Conservation (phyloP, 2,329 filamentous ascomycete species). For the Talaromyces sp. region DNA sequence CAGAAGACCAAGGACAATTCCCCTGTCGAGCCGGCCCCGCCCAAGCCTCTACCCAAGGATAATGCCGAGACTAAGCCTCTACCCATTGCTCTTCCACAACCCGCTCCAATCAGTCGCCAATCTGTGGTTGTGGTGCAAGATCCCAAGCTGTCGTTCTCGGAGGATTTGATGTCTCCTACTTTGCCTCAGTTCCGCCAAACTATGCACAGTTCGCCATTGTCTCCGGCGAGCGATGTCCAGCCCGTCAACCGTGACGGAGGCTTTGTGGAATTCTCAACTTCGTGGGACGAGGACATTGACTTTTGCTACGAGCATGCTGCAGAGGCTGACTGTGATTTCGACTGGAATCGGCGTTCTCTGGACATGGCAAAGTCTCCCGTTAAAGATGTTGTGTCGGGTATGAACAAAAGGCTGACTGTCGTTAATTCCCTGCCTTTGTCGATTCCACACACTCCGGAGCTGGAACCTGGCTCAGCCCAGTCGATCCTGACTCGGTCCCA, state of each 20-base stretch:
- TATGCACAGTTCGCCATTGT: constrained; percentile 13
- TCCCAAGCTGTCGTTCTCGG: constrained; percentile 37
- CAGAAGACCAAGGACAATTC: constrained; percentile 23
- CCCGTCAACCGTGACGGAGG: constrained; percentile 14
- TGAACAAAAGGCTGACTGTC: constrained; percentile 10
- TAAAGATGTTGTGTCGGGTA: constrained; percentile 11
- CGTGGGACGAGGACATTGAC: constrained; percentile 60
- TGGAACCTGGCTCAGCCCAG: constrained; percentile 28
- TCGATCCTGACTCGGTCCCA: constrained; percentile 21
- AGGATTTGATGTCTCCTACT: constrained; percentile 41
- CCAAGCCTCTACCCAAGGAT: neutral
- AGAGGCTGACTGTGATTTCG: constrained; percentile 57
- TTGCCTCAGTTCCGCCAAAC: constrained; percentile 23
- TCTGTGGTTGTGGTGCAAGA: constrained; percentile 26
- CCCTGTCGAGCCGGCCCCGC: constrained; percentile 8
- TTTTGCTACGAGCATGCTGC: constrained; percentile 58
- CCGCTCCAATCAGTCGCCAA: constrained; percentile 18
- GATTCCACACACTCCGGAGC: constrained; percentile 24
- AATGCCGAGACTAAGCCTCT: constrained; percentile 16
- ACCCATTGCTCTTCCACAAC: constrained; percentile 9
- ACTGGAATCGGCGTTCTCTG: constrained; percentile 45
- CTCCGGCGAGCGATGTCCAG: constrained; percentile 14
- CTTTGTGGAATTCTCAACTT: constrained; percentile 31
- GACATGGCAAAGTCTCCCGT: constrained; percentile 18
- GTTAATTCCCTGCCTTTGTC: constrained; percentile 20